Evolutionary conservation across 768 basidiomycete genomes (phyloP), one percentile per base, ranked within the genome.

Genomic region (Termitomyces sp.): DNA sequence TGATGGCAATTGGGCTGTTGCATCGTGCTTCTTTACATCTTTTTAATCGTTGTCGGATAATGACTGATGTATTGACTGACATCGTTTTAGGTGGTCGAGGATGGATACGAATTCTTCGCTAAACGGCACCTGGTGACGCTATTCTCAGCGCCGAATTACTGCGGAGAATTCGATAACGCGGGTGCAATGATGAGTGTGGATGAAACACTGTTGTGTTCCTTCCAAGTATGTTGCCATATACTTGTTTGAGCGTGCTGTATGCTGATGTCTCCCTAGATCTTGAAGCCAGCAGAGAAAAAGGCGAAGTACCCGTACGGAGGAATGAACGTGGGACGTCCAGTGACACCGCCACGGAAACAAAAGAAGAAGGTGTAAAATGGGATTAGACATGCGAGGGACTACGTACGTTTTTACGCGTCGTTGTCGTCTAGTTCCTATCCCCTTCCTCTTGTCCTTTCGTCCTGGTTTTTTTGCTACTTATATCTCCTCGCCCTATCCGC

Each of bases 101-200:
- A 98, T 63, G 96, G 96, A 40, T 98, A 98, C 72, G 96, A 98
- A 71, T 98, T 98, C 76, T 98, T 98, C 67, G 95, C 95, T 45
- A 98, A 98, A 76, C 82, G 96, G 63, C 95, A 96, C 77, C 75
- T 98, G 63, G 96, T 98, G 63, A 98, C 96, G 42, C 72, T 98
- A 44, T 98, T 98, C 78, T 96, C 94, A 23, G 96, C 96, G 51
- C 96, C 96, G 58, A 92, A 93, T 77, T 92, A 93, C 67, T 92
- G 90, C 65, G 90, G 93, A 62, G 91, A 98, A 77, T 99, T 99
- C 67, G 96, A 99, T 73, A 99, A 99, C 72, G 95, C 96, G 4
- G 96, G 96, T 37, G 96, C 96, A 34, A 99, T 99, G 96, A 99
- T 98, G 96, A 95, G 92, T 67, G 96, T 99, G 42, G 96, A 98